These are phyloP conservation scores for Ceratobasidium sp. DNA, from an alignment of 1,284 basidiomycete genomes.

Conservation along the genomic window DNA sequence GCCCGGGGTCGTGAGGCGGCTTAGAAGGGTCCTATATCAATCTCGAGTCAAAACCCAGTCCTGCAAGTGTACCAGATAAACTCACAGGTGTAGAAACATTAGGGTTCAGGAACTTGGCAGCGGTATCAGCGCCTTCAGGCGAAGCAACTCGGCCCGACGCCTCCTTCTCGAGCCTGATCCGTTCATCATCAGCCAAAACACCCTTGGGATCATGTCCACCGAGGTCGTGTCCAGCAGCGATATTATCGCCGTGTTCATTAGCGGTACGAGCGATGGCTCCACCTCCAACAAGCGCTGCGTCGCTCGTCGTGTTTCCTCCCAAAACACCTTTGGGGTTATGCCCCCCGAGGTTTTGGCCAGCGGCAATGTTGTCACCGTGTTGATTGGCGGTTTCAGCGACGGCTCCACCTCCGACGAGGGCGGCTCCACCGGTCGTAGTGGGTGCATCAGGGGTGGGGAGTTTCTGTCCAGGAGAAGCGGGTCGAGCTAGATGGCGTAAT, in stretches of 20 bases:
- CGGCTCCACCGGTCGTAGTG: slow-evolving; percentile 14
- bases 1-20: slow-evolving; percentile 16
- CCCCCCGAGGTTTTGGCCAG: slow-evolving; percentile 5
- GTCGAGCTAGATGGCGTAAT: not conserved
- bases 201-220: slow-evolving; percentile 33
- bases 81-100: slow-evolving; percentile 24
- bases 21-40: slow-evolving; percentile 14
- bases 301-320: slow-evolving; percentile 9
- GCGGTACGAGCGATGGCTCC: slow-evolving; percentile 16
- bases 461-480: slow-evolving; percentile 17
- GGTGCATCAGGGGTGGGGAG: slow-evolving; percentile 24
- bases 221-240: slow-evolving; percentile 13
- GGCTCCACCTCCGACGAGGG: slow-evolving; percentile 27
- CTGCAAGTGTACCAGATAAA: not conserved
- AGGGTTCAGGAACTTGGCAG: slow-evolving; percentile 15
- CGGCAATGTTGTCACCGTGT: not conserved
- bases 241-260: slow-evolving; percentile 2
- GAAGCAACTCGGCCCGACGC: not conserved
- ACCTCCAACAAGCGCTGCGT: slow-evolving; percentile 16
- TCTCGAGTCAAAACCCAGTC: not conserved
- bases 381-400: slow-evolving; percentile 10
- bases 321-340: too few species aligned
- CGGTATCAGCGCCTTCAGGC: slow-evolving; percentile 10
- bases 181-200: not conserved
- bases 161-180: not conserved